Conservation (phyloP, 768 basidiomycete species). For the Obba rivulosa region DNA sequence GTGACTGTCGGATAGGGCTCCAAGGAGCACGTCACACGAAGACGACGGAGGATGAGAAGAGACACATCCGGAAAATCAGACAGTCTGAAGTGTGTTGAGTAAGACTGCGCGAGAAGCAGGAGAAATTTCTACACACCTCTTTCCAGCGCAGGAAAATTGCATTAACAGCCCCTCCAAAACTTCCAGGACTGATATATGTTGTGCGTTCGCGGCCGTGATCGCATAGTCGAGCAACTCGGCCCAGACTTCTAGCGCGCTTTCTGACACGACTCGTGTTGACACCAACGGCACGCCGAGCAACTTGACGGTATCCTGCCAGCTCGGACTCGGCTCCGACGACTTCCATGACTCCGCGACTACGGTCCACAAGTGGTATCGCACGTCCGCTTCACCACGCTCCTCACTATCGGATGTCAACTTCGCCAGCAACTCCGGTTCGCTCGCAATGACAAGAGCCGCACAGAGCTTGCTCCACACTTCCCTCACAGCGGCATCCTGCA, state of each 20-base stretch:
- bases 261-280: conserved; percentile 44
- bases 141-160: background rate
- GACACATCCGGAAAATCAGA: conserved; percentile 1
- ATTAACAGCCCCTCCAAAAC: conserved; percentile 9
- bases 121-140: background rate
- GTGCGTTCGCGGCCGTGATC: conserved; percentile 19
- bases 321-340: conserved; percentile 17
- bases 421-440: conserved; percentile 35
- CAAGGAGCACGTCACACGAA: background rate
- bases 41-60: conserved; percentile 1
- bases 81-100: conserved; percentile 1
- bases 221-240: conserved; percentile 29
- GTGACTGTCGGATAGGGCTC: background rate
- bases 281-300: conserved; percentile 45
- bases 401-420: conserved; percentile 25
- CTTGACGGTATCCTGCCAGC: conserved; percentile 37
- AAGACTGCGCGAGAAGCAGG: background rate
- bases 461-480: conserved; percentile 46
- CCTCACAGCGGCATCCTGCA: conserved; percentile 35
- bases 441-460: conserved; percentile 38
- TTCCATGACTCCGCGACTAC: conserved; percentile 33
- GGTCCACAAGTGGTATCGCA: conserved; percentile 44
- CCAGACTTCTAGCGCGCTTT: conserved; percentile 40
- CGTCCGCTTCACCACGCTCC: conserved; percentile 24
- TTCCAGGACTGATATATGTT: conserved; percentile 6